Conservation (phyloP, 768 basidiomycete species). For the Infundibulicybe gibba region DNA sequence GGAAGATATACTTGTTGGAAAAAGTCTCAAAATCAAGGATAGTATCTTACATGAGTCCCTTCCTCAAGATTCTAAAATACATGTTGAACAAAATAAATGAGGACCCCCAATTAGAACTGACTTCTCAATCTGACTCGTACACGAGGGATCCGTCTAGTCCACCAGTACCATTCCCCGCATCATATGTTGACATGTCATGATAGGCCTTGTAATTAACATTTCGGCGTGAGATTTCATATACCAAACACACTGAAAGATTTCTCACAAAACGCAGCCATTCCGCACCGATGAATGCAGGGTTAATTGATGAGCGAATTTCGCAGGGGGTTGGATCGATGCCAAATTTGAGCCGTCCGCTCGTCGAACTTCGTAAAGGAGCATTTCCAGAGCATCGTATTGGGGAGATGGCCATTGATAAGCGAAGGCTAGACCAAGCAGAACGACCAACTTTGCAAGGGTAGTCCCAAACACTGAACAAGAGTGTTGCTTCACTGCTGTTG, state of each 20-base stretch:
- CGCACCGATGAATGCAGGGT: conserved; percentile 27
- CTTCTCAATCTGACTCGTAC: conserved; percentile 40
- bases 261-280: conserved; percentile 38
- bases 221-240: not conserved
- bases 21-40: conserved; percentile 38
- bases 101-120: conserved; percentile 39
- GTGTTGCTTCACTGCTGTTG: no score
- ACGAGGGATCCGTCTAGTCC: conserved; percentile 49
- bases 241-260: not conserved
- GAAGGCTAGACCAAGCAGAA: no score
- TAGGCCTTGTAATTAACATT: conserved; percentile 30
- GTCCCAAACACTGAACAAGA: no score
- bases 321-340: conserved; percentile 25
- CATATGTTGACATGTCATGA: conserved; percentile 47
- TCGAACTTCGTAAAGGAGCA: conserved; percentile 30
- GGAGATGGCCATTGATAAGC: conserved; percentile 33
- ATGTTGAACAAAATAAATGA: no score
- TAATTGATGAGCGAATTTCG: conserved; percentile 19
- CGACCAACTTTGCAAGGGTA: no score
- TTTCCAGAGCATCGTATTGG: conserved; percentile 31
- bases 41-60: no score
- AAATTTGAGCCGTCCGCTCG: conserved; percentile 27
- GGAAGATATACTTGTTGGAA: conserved; percentile 39
- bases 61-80: no score
- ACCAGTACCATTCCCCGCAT: conserved; percentile 40